Percentiles rank a stretch among this genome's conserved stretches.
Evolutionary conservation across 768 basidiomycete genomes (phyloP).

Genomic region (Hypholoma fasciculare): DNA sequence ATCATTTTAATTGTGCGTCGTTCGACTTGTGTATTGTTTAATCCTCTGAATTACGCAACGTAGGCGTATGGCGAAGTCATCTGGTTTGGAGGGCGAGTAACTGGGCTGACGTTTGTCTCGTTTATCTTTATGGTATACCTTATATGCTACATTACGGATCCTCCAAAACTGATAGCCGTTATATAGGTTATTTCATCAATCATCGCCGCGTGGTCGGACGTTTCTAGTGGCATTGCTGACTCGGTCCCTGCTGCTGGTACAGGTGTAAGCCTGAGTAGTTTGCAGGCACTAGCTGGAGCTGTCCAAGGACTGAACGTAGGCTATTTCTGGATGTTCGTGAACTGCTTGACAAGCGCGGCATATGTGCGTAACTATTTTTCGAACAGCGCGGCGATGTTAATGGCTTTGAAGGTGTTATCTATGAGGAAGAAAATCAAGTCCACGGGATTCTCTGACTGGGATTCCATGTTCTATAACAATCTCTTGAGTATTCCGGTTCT

Average conservation of each 20-base stretch:
- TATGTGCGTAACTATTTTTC: slow-evolving; percentile 59
- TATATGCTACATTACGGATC: neutral
- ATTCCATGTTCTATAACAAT: slow-evolving; percentile 99
- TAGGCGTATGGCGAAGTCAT: slow-evolving; percentile 97
- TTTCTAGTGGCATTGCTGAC: slow-evolving; percentile 45
- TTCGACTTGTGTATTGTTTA: slow-evolving; percentile 1
- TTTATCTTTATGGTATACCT: slow-evolving; percentile 86
- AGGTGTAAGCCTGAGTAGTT: slow-evolving; percentile 31
- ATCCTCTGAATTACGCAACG: slow-evolving; percentile 1
- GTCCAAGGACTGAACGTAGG: slow-evolving; percentile 67
- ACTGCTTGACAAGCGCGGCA: slow-evolving; percentile 86
- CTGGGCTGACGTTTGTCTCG: slow-evolving; percentile 82
- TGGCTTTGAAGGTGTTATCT: slow-evolving; percentile 67
- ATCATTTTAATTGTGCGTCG: slow-evolving; percentile 90
- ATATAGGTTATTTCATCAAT: slow-evolving; percentile 85
- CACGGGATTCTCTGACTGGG: slow-evolving; percentile 97
- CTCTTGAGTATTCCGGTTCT: slow-evolving; percentile 92
- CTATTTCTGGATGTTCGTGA: slow-evolving; percentile 95
- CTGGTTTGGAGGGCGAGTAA: slow-evolving; percentile 93
- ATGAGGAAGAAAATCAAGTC: slow-evolving; percentile 97
- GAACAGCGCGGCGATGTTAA: neutral
- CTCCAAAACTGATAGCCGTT: neutral
- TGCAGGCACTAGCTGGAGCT: slow-evolving; percentile 43
- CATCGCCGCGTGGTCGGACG: slow-evolving; percentile 96
- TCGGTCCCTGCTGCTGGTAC: slow-evolving; percentile 34